phyloP scores from a whole-genome alignment of 2,329 filamentous ascomycete species.

The Nannizziopsis barbatae region DNA sequence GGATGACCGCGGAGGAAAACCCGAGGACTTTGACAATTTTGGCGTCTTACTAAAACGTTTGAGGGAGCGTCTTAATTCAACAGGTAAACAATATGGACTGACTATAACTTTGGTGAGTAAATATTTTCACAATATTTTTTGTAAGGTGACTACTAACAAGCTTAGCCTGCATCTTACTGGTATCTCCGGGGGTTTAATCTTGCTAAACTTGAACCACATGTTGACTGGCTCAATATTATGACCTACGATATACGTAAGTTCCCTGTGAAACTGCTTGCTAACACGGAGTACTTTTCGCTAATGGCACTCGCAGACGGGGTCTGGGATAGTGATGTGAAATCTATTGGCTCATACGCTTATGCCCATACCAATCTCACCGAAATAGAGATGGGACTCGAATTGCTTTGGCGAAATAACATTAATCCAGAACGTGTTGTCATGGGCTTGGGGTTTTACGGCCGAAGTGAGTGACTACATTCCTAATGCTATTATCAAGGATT shows the following conservation, averaged over 20 bases:
- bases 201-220: constrained; percentile 4
- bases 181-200: constrained; percentile 25
- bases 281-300: background rate
- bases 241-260: constrained; percentile 21
- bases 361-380: constrained; percentile 28
- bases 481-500: too few species aligned
- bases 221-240: constrained; percentile 25
- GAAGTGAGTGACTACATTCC: too few species aligned
- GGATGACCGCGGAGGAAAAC: constrained; percentile 29
- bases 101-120: constrained; percentile 15
- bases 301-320: constrained; percentile 14
- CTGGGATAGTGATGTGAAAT: constrained; percentile 20
- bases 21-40: constrained; percentile 29
- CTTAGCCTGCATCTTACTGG: constrained; percentile 22
- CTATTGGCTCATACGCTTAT: constrained; percentile 17
- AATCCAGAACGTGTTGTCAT: constrained; percentile 22
- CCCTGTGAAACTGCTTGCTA: background rate
- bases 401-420: constrained; percentile 23
- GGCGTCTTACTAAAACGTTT: constrained; percentile 18
- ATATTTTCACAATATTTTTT: background rate
- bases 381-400: constrained; percentile 21
- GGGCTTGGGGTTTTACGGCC: constrained; percentile 25
- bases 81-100: constrained; percentile 15
- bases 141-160: constrained; percentile 7
- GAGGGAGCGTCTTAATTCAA: constrained; percentile 10